Evolutionary conservation across 306 rosid species (phyloP).

Genomic region (Quercus robur): DNA sequence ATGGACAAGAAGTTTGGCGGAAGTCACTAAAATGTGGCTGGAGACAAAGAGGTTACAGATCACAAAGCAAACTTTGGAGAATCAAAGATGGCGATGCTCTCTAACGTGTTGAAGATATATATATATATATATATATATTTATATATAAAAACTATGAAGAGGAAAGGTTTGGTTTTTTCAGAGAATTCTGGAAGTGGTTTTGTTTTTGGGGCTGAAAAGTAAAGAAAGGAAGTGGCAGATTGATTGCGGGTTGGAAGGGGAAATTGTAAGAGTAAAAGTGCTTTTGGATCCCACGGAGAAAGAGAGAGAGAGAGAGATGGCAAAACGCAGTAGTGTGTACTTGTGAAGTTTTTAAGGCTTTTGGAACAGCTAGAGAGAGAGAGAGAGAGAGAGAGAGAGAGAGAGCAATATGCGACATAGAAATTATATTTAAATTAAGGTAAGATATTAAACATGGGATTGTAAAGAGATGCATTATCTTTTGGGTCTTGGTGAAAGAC

Average conservation of each 20-base stretch:
- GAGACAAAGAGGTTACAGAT: constrained; percentile 40
- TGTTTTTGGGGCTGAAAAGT: constrained; percentile 13
- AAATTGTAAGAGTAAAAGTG: constrained; percentile 8
- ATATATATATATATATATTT: not conserved
- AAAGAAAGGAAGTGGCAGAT: constrained; percentile 13
- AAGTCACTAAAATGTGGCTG: constrained; percentile 54
- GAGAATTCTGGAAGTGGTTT: constrained; percentile 25
- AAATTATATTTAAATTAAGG: not conserved
- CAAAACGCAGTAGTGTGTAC: not conserved
- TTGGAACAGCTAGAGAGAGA: not conserved
- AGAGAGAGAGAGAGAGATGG: constrained; percentile 18
- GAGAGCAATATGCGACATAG: not conserved
- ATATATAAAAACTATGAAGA: not conserved
- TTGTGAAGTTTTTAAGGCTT: not conserved
- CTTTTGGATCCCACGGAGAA: constrained; percentile 39
- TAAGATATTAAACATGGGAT: not conserved
- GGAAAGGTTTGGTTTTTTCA: constrained; percentile 9
- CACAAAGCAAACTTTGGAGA: constrained; percentile 35
- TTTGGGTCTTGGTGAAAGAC: not conserved
- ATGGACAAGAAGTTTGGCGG: constrained; percentile 21
- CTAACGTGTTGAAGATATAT: constrained; percentile 26
- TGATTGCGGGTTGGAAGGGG: constrained; percentile 20
- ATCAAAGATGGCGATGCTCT: constrained; percentile 48
- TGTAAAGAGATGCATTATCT: not conserved
- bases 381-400: not conserved